A percentile compares a stretch with the other conserved stretches of the same genome.
Evolutionary conservation across 75 land plant species (phyloP).

Genomic region (Isoetes taiwanensis): DNA sequence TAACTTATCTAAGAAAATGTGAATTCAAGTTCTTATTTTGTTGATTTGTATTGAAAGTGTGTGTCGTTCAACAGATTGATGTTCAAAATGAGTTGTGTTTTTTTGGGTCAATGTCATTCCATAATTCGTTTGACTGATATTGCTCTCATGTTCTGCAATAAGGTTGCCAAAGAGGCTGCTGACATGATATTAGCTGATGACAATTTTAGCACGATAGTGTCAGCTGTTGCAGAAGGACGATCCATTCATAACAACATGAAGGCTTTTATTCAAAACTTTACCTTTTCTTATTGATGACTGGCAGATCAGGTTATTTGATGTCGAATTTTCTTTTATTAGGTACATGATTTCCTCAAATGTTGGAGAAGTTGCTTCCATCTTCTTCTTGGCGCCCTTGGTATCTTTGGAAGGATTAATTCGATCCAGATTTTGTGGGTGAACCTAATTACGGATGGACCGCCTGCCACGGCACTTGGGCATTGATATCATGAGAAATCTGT

Average conservation of each 20-base stretch:
- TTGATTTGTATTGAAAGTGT: too few species aligned
- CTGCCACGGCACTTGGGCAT: constrained; percentile 5
- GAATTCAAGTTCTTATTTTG: too few species aligned
- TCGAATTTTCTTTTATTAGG: neutral
- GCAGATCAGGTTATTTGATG: too few species aligned
- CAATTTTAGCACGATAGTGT: constrained; percentile 23
- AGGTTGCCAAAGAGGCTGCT: constrained; percentile 31
- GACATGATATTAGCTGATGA: constrained; percentile 30
- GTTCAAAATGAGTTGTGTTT: too few species aligned
- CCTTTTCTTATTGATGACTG: too few species aligned
- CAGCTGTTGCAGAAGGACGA: constrained; percentile 20
- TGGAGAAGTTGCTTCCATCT: constrained; percentile 3
- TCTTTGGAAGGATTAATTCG: neutral
- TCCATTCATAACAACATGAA: constrained; percentile 37
- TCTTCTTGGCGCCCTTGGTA: neutral
- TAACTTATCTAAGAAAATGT: too few species aligned
- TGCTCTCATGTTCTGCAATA: too few species aligned
- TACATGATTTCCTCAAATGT: constrained; percentile 6
- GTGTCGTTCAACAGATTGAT: too few species aligned
- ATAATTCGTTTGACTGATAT: too few species aligned
- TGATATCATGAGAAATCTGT: neutral
- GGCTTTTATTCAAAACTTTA: constrained; percentile 28
- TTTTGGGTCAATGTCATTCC: too few species aligned
- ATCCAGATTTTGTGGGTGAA: constrained; percentile 3
- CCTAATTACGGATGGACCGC: neutral